Base-by-base conservation (phyloP, 2,329 filamentous ascomycete genomes). In the Davidsoniella eucalypti region DNA sequence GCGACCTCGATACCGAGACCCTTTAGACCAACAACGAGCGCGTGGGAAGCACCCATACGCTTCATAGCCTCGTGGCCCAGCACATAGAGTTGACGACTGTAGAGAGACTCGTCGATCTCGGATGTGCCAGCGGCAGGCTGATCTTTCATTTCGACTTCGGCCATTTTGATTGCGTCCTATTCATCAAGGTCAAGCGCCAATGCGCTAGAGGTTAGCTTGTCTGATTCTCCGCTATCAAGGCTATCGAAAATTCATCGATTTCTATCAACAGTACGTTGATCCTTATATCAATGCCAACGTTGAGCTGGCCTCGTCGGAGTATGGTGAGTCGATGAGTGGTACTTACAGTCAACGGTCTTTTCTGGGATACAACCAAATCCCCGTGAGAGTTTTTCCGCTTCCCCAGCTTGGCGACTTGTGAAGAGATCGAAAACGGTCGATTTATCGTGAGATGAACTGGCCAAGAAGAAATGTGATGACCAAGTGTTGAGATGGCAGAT, bases 1-100 rank as follows among this genome's bases (percentile, higher is more conserved):
- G 92, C 90, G 59, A 98, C 92, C 68, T 98, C 92, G 51, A 95
- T 90, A 70, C 92, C 92, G 39, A 98, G 76, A 47, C 92, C 92
- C 65, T 92, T 90, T 57, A 96, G 71, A 56, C 92, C 92, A 55
- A 90, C 84, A 51, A 98, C 75, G 49, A 98, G 83, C 54, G 98
- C 78, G 62, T 96, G 93, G 50, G 92, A 96, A 55, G 87, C 85
- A 61, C 88, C 79, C 92, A 98, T 98, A 61, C 92, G 87, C 75
- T 94, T 96, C 92, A 98, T 98, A 57, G 92, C 92, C 66, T 82
- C 78, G 60, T 82, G 78, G 56, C 78, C 78, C 47, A 82, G 65
- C 54, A 82, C 80, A 61, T 83, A 83, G 58, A 84, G 79, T 67
- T 84, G 80, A 62, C 80, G 74, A 63, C 79, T 83, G 70, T 84